phyloP scores from a whole-genome alignment of 345 rosid species.

The Laguncularia racemosa region DNA sequence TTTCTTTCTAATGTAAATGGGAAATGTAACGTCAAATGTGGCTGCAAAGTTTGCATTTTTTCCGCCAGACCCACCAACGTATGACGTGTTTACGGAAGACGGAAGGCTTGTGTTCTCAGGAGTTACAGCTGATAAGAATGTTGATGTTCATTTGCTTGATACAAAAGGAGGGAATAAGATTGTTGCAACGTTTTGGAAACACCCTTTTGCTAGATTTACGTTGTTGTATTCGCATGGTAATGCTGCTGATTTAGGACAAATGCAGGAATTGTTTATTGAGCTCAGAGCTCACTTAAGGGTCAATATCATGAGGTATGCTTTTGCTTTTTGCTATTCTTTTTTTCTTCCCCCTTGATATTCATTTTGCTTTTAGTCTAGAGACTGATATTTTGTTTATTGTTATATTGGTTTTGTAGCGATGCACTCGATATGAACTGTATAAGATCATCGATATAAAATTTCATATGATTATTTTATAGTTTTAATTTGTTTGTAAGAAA shows the following conservation, averaged over 20 bases:
- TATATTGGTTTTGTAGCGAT: too few species aligned
- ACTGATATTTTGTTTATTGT: background rate
- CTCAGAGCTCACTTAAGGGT: slow-evolving; percentile 92
- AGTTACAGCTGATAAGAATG: slow-evolving; percentile 64
- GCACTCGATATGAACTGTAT: too few species aligned
- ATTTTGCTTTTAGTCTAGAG: background rate
- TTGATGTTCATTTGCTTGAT: slow-evolving; percentile 68
- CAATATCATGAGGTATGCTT: slow-evolving; percentile 80
- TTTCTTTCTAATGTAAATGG: slow-evolving; percentile 36
- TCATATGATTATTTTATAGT: too few species aligned
- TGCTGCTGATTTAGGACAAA: slow-evolving; percentile 97
- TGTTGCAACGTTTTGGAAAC: slow-evolving; percentile 91
- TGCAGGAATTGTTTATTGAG: slow-evolving; percentile 91
- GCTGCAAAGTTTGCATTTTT: slow-evolving; percentile 98
- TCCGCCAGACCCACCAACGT: slow-evolving; percentile 95
- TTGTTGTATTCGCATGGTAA: slow-evolving; percentile 93
- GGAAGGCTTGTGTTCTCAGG: slow-evolving; percentile 58
- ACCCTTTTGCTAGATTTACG: slow-evolving; percentile 88
- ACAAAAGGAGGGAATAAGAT: slow-evolving; percentile 76
- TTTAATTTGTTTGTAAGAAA: too few species aligned
- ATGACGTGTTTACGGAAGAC: slow-evolving; percentile 47
- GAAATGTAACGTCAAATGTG: slow-evolving; percentile 87
- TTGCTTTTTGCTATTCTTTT: background rate
- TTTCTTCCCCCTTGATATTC: background rate
- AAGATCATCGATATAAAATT: too few species aligned